These are phyloP conservation scores for Maudiozyma humilis DNA, from an alignment of 1,139 yeast genomes.

Conservation along the genomic window DNA sequence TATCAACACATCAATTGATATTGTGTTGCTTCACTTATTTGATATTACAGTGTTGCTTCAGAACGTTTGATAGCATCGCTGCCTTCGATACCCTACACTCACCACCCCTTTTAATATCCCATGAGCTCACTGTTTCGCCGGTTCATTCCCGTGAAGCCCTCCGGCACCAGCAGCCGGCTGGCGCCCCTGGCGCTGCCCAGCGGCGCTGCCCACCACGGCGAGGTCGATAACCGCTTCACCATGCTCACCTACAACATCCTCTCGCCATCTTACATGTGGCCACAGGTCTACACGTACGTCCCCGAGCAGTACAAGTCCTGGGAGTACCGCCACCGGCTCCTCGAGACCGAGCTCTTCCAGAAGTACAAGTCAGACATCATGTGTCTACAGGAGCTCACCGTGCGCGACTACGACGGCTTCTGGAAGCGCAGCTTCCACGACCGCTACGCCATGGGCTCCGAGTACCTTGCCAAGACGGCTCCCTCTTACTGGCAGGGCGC, in stretches of 20 bases:
- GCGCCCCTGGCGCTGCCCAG: neutral
- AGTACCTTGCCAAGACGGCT: slow-evolving; percentile 41
- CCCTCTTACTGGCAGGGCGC: slow-evolving; percentile 45
- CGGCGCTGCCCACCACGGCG: neutral
- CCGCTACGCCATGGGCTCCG: slow-evolving; percentile 36
- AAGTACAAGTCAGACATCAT: slow-evolving; percentile 45
- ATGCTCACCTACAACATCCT: slow-evolving; percentile 44
- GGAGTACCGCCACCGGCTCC: slow-evolving; percentile 41
- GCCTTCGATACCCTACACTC: neutral
- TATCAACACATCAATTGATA: neutral
- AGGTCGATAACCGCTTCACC: slow-evolving; percentile 15
- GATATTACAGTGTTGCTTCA: too few relatives aligned
- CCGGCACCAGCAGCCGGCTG: neutral
- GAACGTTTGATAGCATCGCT: too few relatives aligned
- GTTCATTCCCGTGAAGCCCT: slow-evolving; percentile 12
- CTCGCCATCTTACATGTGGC: slow-evolving; percentile 53
- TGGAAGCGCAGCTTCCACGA: slow-evolving; percentile 35
- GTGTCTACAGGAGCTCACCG: slow-evolving; percentile 57
- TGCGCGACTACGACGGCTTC: slow-evolving; percentile 36
- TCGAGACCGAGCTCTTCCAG: slow-evolving; percentile 35
- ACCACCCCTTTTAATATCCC: neutral
- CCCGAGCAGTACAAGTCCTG: slow-evolving; percentile 41
- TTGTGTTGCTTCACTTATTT: too few relatives aligned
- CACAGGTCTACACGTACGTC: slow-evolving; percentile 44
- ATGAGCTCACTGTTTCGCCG: slow-evolving; percentile 13